Evolutionary conservation across 2,329 filamentous ascomycete genomes (phyloP), one percentile per base, ranked within the genome.

Genomic region (Penicillium sp.): DNA sequence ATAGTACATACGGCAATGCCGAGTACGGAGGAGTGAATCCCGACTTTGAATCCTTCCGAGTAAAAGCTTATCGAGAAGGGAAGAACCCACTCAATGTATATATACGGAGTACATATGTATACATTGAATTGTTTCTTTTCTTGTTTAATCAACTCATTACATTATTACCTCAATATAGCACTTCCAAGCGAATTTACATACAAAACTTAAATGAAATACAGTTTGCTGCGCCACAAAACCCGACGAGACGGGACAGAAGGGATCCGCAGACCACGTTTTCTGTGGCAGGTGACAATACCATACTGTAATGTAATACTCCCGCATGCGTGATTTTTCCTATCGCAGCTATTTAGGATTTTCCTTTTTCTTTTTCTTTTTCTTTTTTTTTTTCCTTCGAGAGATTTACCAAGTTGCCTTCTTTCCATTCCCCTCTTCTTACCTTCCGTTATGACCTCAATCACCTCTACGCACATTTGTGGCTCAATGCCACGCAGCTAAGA

Each of bases 401-500:
- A 46, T 22, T 16, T 22, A 43, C 39, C 16, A 32, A 32, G 14
- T n/a, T 14, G 1, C 9, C 22, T 20, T 46, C n/a, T 37, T 38
- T 38, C 26, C 24, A 38, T 50, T 48, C 9, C 24, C 32, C 18
- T 54, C 20, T 44, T 29, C 16, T 32, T 16, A n/a, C 2, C 26
- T 46, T 34, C 20, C 10, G 49, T 46, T 35, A 58, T 61, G 55
- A 31, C 50, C 32, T 55, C 20, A 2, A 51, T 50, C 18, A 31
- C 2, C 9, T 18, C 13, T 5, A 40, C 42, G 16, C 20, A 55
- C 13, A 44, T 43, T 45, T 18, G 56, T 53, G 59, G 60, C 54
- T 55, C 62, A 55, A 61, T 59, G 55, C 59, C 59, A 51, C 62
- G 63, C 54, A 57, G 60, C 52, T 65, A 64, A 57, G 55, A 40